Base-by-base conservation (phyloP, 495 filamentous ascomycete genomes). In the Xylaria intraflava region DNA sequence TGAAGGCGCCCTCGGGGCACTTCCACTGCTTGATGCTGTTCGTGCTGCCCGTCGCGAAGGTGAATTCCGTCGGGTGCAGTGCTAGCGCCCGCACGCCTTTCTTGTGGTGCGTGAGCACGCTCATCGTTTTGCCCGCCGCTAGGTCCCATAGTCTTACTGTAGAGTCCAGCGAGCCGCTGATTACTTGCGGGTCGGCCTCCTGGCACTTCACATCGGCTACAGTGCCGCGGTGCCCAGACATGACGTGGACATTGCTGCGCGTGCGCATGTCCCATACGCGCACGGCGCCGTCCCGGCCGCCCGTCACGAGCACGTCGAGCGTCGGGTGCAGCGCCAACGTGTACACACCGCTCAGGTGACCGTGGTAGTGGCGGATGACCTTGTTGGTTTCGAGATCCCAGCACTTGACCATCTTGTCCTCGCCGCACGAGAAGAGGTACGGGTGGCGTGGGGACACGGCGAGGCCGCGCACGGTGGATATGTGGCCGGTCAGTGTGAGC, bases 391-490 rank as follows among this genome's bases (percentile, higher is more conserved):
- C 94, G 60, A 99, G 70, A 74, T 99, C 94, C 94, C 94, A 99
- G 74, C 94, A 97, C 71, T 97, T 97, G 31, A 99, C 94, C 90
- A 95, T 96, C 79, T 99, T 99, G 68, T 99, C 94, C 69, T 99
- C 94, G 46, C 88, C 94, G 61, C 94, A 97, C 12, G 89, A 95
- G 70, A 97, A 99, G 30, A 99, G 80, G 66, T 99, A 99, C 2
- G 94, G 94, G 69, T 99, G 94, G 46, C 94, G 77, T 14, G 90
- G 88, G 3, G 90, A 95, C 6, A 99, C 88, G 0, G 92, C 94
- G 44, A 99, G 75, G 6, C 94, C 94, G 41, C 94, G 84, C 14
- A 99, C 94, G 6, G 92, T 94, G 36, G 89, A 95, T 55, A 99
- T 99, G 68, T 99, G 94, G 24, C 94, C 94, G 2, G 94, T 99